Evolutionary conservation across 1,284 basidiomycete species (phyloP).

Genomic region (Boletellus deceptivus): DNA sequence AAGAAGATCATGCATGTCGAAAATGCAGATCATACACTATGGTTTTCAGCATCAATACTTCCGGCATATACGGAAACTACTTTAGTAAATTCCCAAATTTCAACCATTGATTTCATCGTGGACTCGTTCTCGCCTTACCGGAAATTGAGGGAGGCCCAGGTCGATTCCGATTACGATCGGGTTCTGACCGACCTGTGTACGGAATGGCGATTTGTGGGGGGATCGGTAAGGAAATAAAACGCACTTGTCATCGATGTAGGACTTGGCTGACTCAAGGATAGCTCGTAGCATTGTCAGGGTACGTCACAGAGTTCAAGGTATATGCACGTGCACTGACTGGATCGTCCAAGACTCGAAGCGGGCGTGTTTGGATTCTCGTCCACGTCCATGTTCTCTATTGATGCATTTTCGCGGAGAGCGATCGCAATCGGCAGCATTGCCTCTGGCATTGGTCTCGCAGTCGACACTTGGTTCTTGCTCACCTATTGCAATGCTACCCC

Average conservation of each 20-base stretch:
- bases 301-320: constrained; percentile 8
- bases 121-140: constrained; percentile 54
- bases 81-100: constrained; percentile 29
- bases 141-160: constrained; percentile 45
- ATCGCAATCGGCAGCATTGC: constrained; percentile 56
- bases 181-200: constrained; percentile 36
- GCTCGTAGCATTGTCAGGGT: constrained; percentile 55
- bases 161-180: constrained; percentile 49
- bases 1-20: constrained; percentile 7
- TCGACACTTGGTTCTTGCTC: constrained; percentile 62
- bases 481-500: constrained; percentile 51
- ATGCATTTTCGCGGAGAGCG: constrained; percentile 42
- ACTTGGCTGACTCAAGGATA: constrained; percentile 19
- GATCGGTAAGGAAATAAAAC: constrained; percentile 29
- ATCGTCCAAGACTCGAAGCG: constrained; percentile 41
- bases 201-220: constrained; percentile 55
- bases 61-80: constrained; percentile 43
- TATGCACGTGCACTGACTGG: background rate
- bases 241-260: background rate
- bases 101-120: constrained; percentile 41
- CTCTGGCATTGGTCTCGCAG: constrained; percentile 59
- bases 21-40: background rate
- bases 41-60: constrained; percentile 32
- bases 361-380: constrained; percentile 61
- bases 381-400: constrained; percentile 47